A percentile compares a stretch with the other conserved stretches of the same genome.
phyloP scores from a whole-genome alignment of 345 rosid species.

The Orychophragmus violaceus region DNA sequence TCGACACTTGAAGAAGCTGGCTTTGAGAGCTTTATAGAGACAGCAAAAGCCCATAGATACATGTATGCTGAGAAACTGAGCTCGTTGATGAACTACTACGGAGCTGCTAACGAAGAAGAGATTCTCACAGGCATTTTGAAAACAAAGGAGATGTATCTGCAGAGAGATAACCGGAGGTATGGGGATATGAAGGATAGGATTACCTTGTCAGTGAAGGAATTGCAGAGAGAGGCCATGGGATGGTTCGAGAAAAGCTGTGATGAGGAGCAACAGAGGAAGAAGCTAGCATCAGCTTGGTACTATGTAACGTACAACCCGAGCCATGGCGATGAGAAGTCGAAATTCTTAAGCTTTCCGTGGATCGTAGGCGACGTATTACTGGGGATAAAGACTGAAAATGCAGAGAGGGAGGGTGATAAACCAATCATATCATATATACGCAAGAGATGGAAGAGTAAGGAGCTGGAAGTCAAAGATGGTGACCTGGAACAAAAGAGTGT shows the following conservation, averaged over 20 bases:
- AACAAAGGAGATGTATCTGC: conserved; percentile 51
- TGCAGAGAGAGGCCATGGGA: conserved; percentile 55
- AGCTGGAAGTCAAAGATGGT: no score
- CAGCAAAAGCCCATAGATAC: conserved; percentile 47
- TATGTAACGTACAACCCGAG: conserved; percentile 62
- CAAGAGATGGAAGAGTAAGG: no score
- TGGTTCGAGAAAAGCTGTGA: conserved; percentile 64
- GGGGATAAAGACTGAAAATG: conserved; percentile 41
- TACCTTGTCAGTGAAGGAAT: conserved; percentile 40
- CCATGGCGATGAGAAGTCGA: conserved; percentile 28
- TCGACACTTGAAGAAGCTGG: conserved; percentile 63
- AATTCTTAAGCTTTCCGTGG: conserved; percentile 83
- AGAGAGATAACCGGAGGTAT: conserved; percentile 67
- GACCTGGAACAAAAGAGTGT: no score
- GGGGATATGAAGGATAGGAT: conserved; percentile 79
- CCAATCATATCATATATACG: no score
- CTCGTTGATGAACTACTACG: conserved; percentile 58
- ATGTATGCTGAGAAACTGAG: conserved; percentile 60
- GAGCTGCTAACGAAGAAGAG: conserved; percentile 67
- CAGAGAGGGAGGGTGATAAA: neutral
- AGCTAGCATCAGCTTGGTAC: conserved; percentile 90
- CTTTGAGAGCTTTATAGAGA: conserved; percentile 41
- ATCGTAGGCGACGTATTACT: conserved; percentile 57
- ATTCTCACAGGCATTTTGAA: conserved; percentile 75
- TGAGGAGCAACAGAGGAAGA: conserved; percentile 29